A percentile compares a stretch with the other conserved stretches of the same genome.
phyloP scores from a whole-genome alignment of 257 asterid genomes.

The Knoxia roxburghii region DNA sequence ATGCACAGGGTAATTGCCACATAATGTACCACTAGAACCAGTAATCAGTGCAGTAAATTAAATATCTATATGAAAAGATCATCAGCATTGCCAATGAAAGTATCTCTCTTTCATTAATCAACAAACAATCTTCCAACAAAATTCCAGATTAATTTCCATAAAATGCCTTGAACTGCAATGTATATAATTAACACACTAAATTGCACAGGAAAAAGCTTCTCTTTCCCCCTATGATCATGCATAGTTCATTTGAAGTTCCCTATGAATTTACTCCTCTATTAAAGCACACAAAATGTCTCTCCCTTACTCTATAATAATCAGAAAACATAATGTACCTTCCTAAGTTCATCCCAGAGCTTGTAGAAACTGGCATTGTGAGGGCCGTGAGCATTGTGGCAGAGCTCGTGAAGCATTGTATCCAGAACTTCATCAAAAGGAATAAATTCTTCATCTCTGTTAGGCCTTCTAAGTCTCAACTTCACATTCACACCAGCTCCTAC shows the following conservation, averaged over 20 bases:
- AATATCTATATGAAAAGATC: background rate
- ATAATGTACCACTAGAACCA: background rate
- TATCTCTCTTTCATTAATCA: background rate
- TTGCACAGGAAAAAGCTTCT: background rate
- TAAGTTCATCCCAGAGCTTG: constrained; percentile 89
- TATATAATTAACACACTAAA: background rate
- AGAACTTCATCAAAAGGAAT: constrained; percentile 61
- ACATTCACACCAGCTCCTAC: constrained; percentile 72
- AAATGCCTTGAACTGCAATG: background rate
- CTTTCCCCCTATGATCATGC: background rate
- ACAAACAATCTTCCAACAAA: background rate
- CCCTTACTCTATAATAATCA: background rate
- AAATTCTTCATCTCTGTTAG: constrained; percentile 65
- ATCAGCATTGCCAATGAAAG: background rate
- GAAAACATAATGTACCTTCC: constrained; percentile 40
- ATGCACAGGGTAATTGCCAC: background rate
- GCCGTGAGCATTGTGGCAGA: constrained; percentile 80
- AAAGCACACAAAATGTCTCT: background rate
- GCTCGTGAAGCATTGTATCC: constrained; percentile 97
- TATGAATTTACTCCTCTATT: background rate
- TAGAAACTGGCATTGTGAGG: constrained; percentile 87
- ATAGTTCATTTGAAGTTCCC: background rate
- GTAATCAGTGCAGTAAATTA: background rate
- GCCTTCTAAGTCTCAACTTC: constrained; percentile 77
- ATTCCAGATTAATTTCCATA: background rate